phyloP scores from a whole-genome alignment of 805 yeast species.

The Kluyveromyces starmeri region DNA sequence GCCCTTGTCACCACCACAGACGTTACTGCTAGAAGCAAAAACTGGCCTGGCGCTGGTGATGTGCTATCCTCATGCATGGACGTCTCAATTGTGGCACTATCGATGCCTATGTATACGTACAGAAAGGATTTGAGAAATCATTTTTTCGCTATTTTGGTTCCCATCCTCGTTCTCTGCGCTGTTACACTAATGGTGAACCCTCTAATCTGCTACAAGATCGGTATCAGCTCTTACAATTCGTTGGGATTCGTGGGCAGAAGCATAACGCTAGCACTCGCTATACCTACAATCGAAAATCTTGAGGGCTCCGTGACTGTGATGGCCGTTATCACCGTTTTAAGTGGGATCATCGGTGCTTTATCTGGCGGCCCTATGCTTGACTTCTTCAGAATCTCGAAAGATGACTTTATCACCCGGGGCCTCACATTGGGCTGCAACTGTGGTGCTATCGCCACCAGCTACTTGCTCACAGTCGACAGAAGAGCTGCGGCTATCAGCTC shows the following conservation, averaged over 20 bases:
- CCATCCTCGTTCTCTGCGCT: constrained; percentile 46
- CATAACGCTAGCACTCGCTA: constrained; percentile 70
- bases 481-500: constrained; percentile 75
- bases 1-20: constrained; percentile 26
- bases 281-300: constrained; percentile 59
- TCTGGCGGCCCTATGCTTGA: constrained; percentile 44
- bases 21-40: constrained; percentile 15
- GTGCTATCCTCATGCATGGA: constrained; percentile 64
- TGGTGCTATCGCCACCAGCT: constrained; percentile 79
- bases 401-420: constrained; percentile 69
- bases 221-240: constrained; percentile 50
- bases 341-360: constrained; percentile 69
- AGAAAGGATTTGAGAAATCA: constrained; percentile 53
- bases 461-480: constrained; percentile 58
- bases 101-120: constrained; percentile 72
- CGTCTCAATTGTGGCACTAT: constrained; percentile 63
- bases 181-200: constrained; percentile 64
- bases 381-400: constrained; percentile 41
- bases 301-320: constrained; percentile 63
- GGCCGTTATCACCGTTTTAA: constrained; percentile 70
- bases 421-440: constrained; percentile 69
- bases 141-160: constrained; percentile 49
- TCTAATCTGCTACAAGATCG: constrained; percentile 53
- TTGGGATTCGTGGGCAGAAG: constrained; percentile 74
- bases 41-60: constrained; percentile 79